Percentiles rank a stretch among this genome's conserved stretches.
phyloP scores from a whole-genome alignment of 1,284 basidiomycete species.

The Psilocybe mexicana region DNA sequence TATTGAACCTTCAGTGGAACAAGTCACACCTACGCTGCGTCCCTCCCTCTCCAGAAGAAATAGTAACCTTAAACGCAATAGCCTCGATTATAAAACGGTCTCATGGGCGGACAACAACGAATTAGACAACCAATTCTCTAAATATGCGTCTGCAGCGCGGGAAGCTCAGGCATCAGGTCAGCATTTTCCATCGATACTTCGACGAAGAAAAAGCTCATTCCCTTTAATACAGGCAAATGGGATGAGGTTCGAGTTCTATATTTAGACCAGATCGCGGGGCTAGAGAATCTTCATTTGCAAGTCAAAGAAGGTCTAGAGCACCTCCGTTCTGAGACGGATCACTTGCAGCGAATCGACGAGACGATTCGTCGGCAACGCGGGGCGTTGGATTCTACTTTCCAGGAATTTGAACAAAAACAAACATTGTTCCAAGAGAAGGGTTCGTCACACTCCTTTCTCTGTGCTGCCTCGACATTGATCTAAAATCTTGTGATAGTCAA shows the following conservation, averaged over 20 bases:
- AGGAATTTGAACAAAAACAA: constrained; percentile 59
- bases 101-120: constrained; percentile 71
- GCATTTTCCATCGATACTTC: constrained; percentile 19
- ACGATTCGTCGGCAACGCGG: constrained; percentile 55
- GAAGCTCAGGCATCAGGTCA: constrained; percentile 58
- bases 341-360: constrained; percentile 54
- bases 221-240: constrained; percentile 44
- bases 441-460: constrained; percentile 26
- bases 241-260: constrained; percentile 55
- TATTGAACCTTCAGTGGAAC: constrained; percentile 25
- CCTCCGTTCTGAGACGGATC: constrained; percentile 56
- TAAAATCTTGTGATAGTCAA: constrained; percentile 41
- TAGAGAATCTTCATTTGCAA: constrained; percentile 54
- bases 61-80: constrained; percentile 64
- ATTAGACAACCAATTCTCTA: constrained; percentile 54
- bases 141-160: constrained; percentile 52
- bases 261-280: constrained; percentile 57
- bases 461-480: not conserved
- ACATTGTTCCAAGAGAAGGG: constrained; percentile 57
- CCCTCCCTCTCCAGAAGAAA: constrained; percentile 46
- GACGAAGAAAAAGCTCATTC: not conserved
- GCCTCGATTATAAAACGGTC: constrained; percentile 64
- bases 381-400: constrained; percentile 49
- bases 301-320: constrained; percentile 54
- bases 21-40: constrained; percentile 22